Conservation (phyloP, 371 early-diverging fungal species). For the Rhizopus stolonifer region DNA sequence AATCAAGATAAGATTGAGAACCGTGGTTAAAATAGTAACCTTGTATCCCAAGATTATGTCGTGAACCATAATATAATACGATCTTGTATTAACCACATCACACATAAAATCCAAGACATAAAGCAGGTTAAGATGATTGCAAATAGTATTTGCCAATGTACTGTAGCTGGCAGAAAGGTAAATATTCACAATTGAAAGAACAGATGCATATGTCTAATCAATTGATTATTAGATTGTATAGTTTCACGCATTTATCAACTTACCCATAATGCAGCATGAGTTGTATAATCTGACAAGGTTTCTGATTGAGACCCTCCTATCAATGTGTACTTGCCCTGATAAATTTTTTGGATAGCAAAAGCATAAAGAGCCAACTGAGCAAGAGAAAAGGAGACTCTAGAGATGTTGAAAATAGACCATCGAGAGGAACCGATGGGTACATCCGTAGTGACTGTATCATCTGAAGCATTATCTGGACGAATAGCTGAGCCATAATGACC, state of each 20-base stretch:
- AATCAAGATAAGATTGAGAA: slow-evolving; percentile 17
- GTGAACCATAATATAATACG: slow-evolving; percentile 30
- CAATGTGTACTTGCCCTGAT: not conserved
- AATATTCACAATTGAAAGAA: slow-evolving; percentile 24
- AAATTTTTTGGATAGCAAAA: not conserved
- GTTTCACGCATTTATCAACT: not conserved
- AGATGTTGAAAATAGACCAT: slow-evolving; percentile 14
- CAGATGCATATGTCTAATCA: slow-evolving; percentile 19
- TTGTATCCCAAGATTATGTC: slow-evolving; percentile 20
- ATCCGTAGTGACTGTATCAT: slow-evolving; percentile 7
- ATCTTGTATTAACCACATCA: slow-evolving; percentile 26
- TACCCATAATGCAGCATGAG: slow-evolving; percentile 20
- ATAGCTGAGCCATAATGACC: slow-evolving; percentile 3
- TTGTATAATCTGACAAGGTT: not conserved
- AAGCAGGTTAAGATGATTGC: slow-evolving; percentile 33
- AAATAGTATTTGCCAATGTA: slow-evolving; percentile 25
- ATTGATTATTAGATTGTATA: not conserved
- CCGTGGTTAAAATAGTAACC: slow-evolving; percentile 18
- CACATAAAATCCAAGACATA: slow-evolving; percentile 25
- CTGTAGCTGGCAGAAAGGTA: slow-evolving; percentile 14
- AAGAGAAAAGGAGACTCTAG: slow-evolving; percentile 2
- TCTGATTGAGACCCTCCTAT: not conserved
- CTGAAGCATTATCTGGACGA: not conserved
- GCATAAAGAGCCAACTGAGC: slow-evolving; percentile 9
- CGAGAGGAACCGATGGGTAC: slow-evolving; percentile 4